Evolutionary conservation across 345 rosid genomes (phyloP), one percentile per base, ranked within the genome.

Genomic region (Lumnitzera littorea): DNA sequence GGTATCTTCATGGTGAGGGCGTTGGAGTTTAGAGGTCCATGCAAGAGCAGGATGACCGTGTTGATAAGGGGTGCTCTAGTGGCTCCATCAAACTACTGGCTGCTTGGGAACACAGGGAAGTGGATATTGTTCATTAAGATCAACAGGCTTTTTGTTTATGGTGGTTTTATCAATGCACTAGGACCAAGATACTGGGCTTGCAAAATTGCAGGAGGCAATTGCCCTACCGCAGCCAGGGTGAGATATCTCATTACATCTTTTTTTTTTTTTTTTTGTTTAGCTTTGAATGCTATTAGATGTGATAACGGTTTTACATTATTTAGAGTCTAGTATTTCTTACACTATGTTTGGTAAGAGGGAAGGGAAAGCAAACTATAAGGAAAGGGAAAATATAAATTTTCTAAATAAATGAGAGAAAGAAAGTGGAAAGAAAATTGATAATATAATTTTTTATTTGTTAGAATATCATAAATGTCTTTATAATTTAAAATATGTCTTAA

Each of bases 141-240:
- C 3, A 43, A 48, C 13, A 62, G 72, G n/a, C 54, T 74, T 41
- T 55, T 61, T 3, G 46, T 74, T 31, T 59, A 60, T 36, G 79
- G 79, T 12, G 75, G 79, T 11, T n/a, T 64, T 15, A 60, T 74
- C 13, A 65, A 74, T 13, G 79, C 67, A n/a, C 58, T 43, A 17
- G 79, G 75, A n/a, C 50, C 72, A 29, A 50, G 57, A 5, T 57
- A 66, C 15, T 74, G 79, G 79, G 55, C 72, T 9, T 70, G 79
- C 24, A 63, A 67, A 56, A 63, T 14, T 0, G 62, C 69, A 5
- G 66, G 62, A 15, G 20, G 46, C 43, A 58, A 14, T 59, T 74
- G 79, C 56, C 79, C 79, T 7, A 20, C 11, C 7, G 75, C 75
- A 2, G 72, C 79, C 4, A 63, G 68, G 69, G 75, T 70, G 59